Base-by-base conservation (phyloP, 208 protist genomes). In the Blechomonas ayalai region DNA sequence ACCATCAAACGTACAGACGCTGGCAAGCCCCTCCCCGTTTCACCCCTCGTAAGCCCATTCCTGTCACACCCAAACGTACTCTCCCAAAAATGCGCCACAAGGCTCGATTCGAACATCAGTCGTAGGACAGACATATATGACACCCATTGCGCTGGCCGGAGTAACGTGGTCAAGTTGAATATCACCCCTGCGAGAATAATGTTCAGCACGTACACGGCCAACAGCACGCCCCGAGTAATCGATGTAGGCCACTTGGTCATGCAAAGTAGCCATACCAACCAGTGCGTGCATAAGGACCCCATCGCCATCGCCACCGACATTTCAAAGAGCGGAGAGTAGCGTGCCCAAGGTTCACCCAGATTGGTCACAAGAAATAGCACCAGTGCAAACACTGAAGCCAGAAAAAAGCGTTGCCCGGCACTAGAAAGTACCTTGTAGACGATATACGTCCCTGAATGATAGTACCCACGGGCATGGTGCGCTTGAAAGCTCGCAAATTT, bases 191-290 rank as follows among this genome's bases (percentile, higher is more conserved):
- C 70, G 16, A 84, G 59, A 4, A 80, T 54, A 13, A 80, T 39
- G 31, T 77, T 77, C 10, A 79, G 42, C 9, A 67, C 77, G 56
- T 84, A 84, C 16, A 77, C 53, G 20, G 70, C 61, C 45, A 80
- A 76, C 12, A 77, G 53, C 0, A 32, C 39, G 51, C 50, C 50
- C 32, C 44, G 29, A 7, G 59, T 44, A 45, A 60, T 43, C 10
- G 42, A 36, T 13, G 39, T 22, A 2, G 52, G 47, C 51, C 52
- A 32, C n/a, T 48, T 32, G 6, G 59, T 24, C 4, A 44, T 42
- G 23, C 40, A 51, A 15, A 60, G 38, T n/a, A 34, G n/a, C 57
- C 68, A 71, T 1, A 75, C 60, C 10, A 63, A 31, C 27, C 72
- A 61, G 56, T 75, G 59, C 32, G 59, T 57, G 53, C 60, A 72